Base-by-base conservation (phyloP, 2,329 filamentous ascomycete genomes). In the Penicillium fuscoglaucum region DNA sequence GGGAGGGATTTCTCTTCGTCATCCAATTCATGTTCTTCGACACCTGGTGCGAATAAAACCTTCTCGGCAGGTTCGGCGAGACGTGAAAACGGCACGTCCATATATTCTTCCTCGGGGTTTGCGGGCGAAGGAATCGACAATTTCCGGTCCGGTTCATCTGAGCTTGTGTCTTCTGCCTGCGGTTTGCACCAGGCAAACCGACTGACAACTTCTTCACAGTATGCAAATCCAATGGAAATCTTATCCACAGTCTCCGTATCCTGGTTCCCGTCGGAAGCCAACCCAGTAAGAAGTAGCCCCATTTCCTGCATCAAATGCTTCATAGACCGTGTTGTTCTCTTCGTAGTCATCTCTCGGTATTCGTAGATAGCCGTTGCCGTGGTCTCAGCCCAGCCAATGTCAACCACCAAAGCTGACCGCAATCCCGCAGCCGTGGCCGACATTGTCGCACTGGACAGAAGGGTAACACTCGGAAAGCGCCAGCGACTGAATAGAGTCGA, bases 361-460 rank as follows among this genome's bases (percentile, higher is more conserved):
- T 99, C 95, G 70, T 93, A 98, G 7, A 98, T 83, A 6, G 88
- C 90, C 0, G 91, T 96, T 24, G 96, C 85, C 0, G 88, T 84
- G 0, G 93, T 96, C 74, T 98, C 95, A 43, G 87, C 83, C 95
- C 95, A 99, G 44, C 93, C 95, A 60, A 99, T 83, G 70, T 99
- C 92, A 39, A 99, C 82, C 0, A 98, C 86, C 43, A 99, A 75
- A 1, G 89, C 91, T n/a, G 90, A 91, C 15, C 95, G 87, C 41
- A 96, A 79, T 0, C 95, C 95, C 6, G 93, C 92, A 8, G 89
- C 89, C 3, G 93, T 84, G 7, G 89, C 81, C 1, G 87, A 82
- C 75, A 95, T 88, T 21, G 91, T 83, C 0, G 93, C 86, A 0
- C 86, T 84, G 1, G 92, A 91, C 69, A 97, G 79, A 43, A 99